Base-by-base conservation (phyloP, 306 rosid species). In the Vigna mungo region DNA sequence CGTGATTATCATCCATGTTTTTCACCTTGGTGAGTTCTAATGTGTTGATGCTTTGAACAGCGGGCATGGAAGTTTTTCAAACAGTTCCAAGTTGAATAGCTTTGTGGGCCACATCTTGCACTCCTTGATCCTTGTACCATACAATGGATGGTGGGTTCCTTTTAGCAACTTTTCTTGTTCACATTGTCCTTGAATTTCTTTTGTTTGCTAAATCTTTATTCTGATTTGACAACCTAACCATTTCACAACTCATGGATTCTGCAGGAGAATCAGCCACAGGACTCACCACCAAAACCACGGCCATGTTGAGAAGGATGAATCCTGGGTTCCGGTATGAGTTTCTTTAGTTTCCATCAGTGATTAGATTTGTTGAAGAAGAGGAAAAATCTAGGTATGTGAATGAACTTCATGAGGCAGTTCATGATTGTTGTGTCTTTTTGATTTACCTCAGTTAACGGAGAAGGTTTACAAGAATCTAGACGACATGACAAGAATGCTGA, bases 211-310 rank as follows among this genome's bases (percentile, higher is more conserved):
- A 13, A 66, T 58, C 6, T 60, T 71, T 65, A 27, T 61, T 71
- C 44, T 68, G 71, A 71, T 49, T 37, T 68, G 62, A 63, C 56
- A 71, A 43, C 48, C 12, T 16, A 51, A 48, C 18, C 9, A 58
- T 53, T 25, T 25, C 7, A 55, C 15, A 2, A 7, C 1, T 73
- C 14, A 32, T 15, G 67, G 16, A 36, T 32, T 46, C 67, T 34
- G 46, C 90, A 96, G 98, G 99, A 92, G 94, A 86, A 91, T 96
- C 9, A 96, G 99, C 75, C 99, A 96, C 58, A 88, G 88, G 85
- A 93, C 99, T 68, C 99, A 96, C 72, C 99, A 96, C 80, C 98
- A 96, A 77, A 96, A 96, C 85, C 99, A 96, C 80, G 99, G 98
- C 7, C 92, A 93, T 66, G 97, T 96, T 12, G 99, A 96, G 82